phyloP scores from a whole-genome alignment of 1,139 yeast genomes.

The Chernovozyma aurita region DNA sequence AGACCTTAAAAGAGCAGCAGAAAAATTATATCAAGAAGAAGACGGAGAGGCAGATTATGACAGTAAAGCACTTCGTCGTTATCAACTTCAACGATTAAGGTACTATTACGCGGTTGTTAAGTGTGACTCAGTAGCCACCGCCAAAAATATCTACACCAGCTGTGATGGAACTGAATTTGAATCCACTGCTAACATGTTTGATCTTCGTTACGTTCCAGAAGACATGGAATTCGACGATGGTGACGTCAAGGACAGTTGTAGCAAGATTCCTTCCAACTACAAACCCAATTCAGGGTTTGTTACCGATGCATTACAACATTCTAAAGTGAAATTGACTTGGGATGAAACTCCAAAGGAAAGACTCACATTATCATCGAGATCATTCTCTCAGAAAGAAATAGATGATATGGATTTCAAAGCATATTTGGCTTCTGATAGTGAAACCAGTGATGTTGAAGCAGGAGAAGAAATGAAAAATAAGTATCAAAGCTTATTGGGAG shows the following conservation, averaged over 20 bases:
- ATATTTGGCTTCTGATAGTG: slow-evolving; percentile 87
- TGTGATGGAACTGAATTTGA: slow-evolving; percentile 97
- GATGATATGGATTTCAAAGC: slow-evolving; percentile 98
- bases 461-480: slow-evolving; percentile 47
- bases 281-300: slow-evolving; percentile 76
- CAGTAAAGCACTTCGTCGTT: slow-evolving; percentile 64
- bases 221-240: slow-evolving; percentile 79
- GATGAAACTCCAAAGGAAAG: slow-evolving; percentile 97
- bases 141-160: slow-evolving; percentile 71
- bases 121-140: slow-evolving; percentile 73
- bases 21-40: slow-evolving; percentile 65
- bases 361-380: slow-evolving; percentile 69
- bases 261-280: slow-evolving; percentile 68
- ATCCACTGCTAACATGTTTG: slow-evolving; percentile 92
- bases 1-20: slow-evolving; percentile 51
- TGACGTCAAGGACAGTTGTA: slow-evolving; percentile 69
- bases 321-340: slow-evolving; percentile 93
- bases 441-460: slow-evolving; percentile 43
- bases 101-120: slow-evolving; percentile 91
- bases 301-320: slow-evolving; percentile 91
- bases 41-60: slow-evolving; percentile 72
- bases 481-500: slow-evolving; percentile 60
- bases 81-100: slow-evolving; percentile 81
- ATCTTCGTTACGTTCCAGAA: slow-evolving; percentile 87
- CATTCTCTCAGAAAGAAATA: slow-evolving; percentile 83